Base-by-base conservation (phyloP, 106 monocot species). In the Dendrobium nobile region DNA sequence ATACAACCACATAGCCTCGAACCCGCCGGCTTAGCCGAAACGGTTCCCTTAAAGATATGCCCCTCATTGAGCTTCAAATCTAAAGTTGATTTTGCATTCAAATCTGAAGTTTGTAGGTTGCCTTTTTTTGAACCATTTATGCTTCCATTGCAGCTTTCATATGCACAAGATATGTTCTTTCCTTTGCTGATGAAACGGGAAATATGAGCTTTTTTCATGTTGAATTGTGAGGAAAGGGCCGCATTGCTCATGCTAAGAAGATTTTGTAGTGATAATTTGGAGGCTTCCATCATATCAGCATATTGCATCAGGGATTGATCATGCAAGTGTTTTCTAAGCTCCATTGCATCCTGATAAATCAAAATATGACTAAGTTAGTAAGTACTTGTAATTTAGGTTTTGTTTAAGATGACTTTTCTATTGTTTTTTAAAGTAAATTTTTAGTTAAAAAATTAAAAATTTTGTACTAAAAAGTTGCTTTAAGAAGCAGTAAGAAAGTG, bases 261-360 rank as follows among this genome's bases (percentile, higher is more conserved):
- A 51, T 81, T 81, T 4, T 64, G 40, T 42, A 87, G 41, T 28
- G 87, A 44, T 48, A 75, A 77, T 24, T 78, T 44, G 11, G 87
- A 84, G 7, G 81, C 77, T 79, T 87, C 87, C 1, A 87, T 80
- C 75, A 56, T 73, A 68, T 87, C 87, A 16, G 87, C 87, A n/a
- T 87, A 87, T 17, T 81, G 41, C 87, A 87, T 87, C 47, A 87
- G 54, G 26, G 75, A 80, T 7, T 84, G 78, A 41, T 84, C 81
- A 54, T 87, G 87, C 15, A 87, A 81, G 81, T 87, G 79, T 81
- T 83, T 80, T 54, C 87, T 87, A 47, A 87, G 42, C 65, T 87
- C 87, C 48, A 87, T 47, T 58, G 51, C 51, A 13, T 51, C 51
- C 51, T 51, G 51, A 16, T 51, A 51, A 51, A 13, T 51, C 51